Base-by-base conservation (phyloP, 163 green algal species). In the Scenedesmus sp. region DNA sequence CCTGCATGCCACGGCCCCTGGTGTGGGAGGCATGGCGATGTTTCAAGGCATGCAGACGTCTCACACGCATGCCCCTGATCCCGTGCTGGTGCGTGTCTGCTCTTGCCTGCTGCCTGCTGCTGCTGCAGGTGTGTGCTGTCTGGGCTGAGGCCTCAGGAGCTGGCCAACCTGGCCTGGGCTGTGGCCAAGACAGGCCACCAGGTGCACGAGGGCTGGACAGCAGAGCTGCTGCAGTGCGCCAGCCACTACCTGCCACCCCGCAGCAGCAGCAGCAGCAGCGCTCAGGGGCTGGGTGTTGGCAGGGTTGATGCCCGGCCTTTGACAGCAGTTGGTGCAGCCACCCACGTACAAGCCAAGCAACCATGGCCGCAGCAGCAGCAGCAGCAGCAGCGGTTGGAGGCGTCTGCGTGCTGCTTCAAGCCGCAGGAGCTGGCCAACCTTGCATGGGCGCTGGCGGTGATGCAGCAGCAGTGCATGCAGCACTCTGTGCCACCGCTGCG, bases 161-260 rank as follows among this genome's bases (percentile, higher is more conserved):
- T 91, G 13, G 33, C 37, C 26, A 65, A 76, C 20, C 37, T 88
- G 22, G 83, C 87, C 4, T 91, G 87, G 87, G 87, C 87, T 20
- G 80, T 91, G 6, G 87, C 87, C 20, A 91, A 91, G 86, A 33
- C 81, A 22, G 72, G 53, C 18, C 86, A 86, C 79, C 40, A 91
- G 51, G 43, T 83, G 4, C 65, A 85, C 37, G 72, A 83, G 30
- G 72, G 46, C 0, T 91, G 86, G 86, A 56, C 59, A 33, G 37
- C 40, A 16, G 46, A 91, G 73, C 49, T 91, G 43, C 33, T 91
- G n/a, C 3, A 22, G 0, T 49, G 76, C 70, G 46, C n/a, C 70
- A 81, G 13, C 12, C 70, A 18, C 5, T 81, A 43, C 70, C 44
- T 81, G 70, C n/a, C n/a, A n/a, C 70, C 30, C 70, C 12, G 70